Conservation (phyloP, 1,284 basidiomycete species). For the Hemileia vastatrix region DNA sequence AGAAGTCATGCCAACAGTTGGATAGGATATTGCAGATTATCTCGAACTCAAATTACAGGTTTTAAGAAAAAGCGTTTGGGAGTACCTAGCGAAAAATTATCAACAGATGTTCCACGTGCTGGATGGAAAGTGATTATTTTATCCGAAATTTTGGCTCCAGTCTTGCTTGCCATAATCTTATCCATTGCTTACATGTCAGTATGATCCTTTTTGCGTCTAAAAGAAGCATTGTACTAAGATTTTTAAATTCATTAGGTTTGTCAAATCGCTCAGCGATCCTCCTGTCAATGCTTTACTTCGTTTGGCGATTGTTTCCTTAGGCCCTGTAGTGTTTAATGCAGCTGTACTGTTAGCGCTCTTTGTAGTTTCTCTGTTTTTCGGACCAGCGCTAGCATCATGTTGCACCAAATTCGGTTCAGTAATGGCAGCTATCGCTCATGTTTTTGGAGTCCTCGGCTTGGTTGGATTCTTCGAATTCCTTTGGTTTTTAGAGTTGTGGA, state of each 20-base stretch:
- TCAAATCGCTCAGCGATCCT: conserved; percentile 47
- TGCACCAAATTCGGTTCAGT: conserved; percentile 77
- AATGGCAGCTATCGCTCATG: conserved; percentile 78
- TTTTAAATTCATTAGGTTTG: conserved; percentile 5
- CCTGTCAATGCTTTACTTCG: conserved; percentile 67
- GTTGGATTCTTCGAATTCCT: conserved; percentile 89
- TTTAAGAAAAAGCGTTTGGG: conserved; percentile 95
- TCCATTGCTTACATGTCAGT: conserved; percentile 71
- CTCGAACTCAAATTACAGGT: conserved; percentile 87
- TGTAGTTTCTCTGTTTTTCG: conserved; percentile 55
- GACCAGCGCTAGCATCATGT: conserved; percentile 38
- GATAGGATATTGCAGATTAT: conserved; percentile 92
- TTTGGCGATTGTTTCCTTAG: conserved; percentile 82
- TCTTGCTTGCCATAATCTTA: conserved; percentile 71
- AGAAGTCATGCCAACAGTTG: conserved; percentile 74
- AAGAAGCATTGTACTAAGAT: not conserved
- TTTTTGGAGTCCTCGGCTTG: conserved; percentile 67
- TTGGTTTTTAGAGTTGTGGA: conserved; percentile 93
- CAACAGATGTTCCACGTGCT: conserved; percentile 77
- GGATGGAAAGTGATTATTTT: conserved; percentile 78
- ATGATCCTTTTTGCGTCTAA: conserved; percentile 31
- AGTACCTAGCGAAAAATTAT: conserved; percentile 86
- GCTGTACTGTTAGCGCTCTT: conserved; percentile 75
- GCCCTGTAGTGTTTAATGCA: conserved; percentile 92
- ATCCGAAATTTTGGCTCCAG: conserved; percentile 76